Conservation (phyloP, 768 basidiomycete genomes). For the Trametes meyenii region DNA sequence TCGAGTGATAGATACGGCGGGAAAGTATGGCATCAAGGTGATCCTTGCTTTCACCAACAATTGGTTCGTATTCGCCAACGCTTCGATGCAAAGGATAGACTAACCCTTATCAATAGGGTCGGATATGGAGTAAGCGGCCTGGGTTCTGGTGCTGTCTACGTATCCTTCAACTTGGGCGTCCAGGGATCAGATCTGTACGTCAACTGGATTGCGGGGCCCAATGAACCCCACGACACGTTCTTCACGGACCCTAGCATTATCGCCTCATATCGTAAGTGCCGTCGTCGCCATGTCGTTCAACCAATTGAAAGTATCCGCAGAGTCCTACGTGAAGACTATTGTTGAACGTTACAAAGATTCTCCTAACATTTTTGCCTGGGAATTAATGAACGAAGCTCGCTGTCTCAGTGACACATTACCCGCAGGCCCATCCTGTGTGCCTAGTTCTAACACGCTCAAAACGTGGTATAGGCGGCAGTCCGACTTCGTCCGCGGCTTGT, state of each 20-base stretch:
- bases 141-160: background rate
- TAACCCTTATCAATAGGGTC: conserved; percentile 40
- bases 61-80: conserved; percentile 40
- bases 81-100: background rate
- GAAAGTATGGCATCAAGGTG: conserved; percentile 52
- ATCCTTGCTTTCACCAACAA: conserved; percentile 60
- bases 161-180: background rate
- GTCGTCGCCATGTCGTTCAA: background rate
- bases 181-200: conserved; percentile 42
- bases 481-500: conserved; percentile 54
- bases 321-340: conserved; percentile 35
- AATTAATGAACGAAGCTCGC: conserved; percentile 58
- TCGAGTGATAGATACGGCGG: conserved; percentile 51
- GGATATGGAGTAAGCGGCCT: conserved; percentile 52
- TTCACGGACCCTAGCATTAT: conserved; percentile 34
- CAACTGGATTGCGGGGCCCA: conserved; percentile 31
- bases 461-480: conserved; percentile 57
- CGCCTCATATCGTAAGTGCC: conserved; percentile 33
- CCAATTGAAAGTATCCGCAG: conserved; percentile 12
- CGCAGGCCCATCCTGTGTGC: conserved; percentile 49
- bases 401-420: conserved; percentile 54
- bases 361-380: conserved; percentile 37
- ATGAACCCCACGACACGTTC: conserved; percentile 35
- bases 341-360: conserved; percentile 36
- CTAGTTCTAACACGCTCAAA: conserved; percentile 47